A percentile compares a stretch with the other conserved stretches of the same genome.
Evolutionary conservation across 805 yeast species (phyloP).

Genomic region (Candida broadrunensis): DNA sequence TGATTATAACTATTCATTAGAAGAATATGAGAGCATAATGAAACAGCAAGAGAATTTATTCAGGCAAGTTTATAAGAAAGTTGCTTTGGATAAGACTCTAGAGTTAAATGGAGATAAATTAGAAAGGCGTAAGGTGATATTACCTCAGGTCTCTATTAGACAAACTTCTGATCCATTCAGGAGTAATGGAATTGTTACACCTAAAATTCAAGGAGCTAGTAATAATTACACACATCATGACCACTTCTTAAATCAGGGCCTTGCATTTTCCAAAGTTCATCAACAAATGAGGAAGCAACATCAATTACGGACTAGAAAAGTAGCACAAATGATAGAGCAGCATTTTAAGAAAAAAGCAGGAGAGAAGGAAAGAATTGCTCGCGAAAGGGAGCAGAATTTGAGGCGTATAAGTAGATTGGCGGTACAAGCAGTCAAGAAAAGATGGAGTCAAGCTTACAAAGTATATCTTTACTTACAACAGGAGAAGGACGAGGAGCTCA

Average conservation of each 20-base stretch:
- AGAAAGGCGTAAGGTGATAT: constrained; percentile 43
- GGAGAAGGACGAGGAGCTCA: constrained; percentile 74
- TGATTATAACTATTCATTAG: constrained; percentile 33
- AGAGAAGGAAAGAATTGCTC: constrained; percentile 77
- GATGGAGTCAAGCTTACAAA: constrained; percentile 89
- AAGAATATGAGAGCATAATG: constrained; percentile 61
- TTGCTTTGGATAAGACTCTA: constrained; percentile 30
- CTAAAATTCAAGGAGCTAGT: constrained; percentile 42
- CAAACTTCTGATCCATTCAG: constrained; percentile 46
- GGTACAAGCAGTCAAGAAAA: constrained; percentile 78
- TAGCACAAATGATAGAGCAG: constrained; percentile 78
- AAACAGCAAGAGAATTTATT: constrained; percentile 49
- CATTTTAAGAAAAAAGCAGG: constrained; percentile 86
- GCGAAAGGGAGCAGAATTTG: constrained; percentile 71
- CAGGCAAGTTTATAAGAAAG: constrained; percentile 43
- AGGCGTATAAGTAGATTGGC: constrained; percentile 74
- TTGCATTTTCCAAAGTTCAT: constrained; percentile 65
- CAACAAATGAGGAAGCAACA: constrained; percentile 63
- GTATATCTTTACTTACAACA: constrained; percentile 72
- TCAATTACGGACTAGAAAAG: constrained; percentile 63
- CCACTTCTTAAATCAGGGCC: constrained; percentile 72
- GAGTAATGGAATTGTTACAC: constrained; percentile 37
- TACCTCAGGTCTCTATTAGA: constrained; percentile 41
- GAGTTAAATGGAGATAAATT: constrained; percentile 47
- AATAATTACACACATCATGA: constrained; percentile 59